Conservation (phyloP, 257 asterid genomes). For the Fraxinus anomala region DNA sequence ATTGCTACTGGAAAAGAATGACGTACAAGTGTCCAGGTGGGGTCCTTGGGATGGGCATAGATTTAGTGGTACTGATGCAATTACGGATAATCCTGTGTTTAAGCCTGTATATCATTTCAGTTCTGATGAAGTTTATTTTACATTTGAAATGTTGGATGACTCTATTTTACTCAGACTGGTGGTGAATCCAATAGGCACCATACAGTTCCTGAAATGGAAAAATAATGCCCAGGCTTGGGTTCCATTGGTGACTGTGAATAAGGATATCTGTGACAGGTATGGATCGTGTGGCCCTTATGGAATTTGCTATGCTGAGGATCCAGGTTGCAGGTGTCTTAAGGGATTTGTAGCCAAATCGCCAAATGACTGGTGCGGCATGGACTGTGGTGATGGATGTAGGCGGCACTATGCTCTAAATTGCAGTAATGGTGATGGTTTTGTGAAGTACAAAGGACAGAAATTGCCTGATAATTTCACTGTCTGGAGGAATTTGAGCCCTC, state of each 20-base stretch:
- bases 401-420: slow-evolving; percentile 30
- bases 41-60: slow-evolving; percentile 50
- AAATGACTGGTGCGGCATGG: slow-evolving; percentile 26
- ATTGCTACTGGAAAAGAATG: slow-evolving; percentile 23
- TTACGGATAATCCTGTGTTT: slow-evolving; percentile 29
- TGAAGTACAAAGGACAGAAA: slow-evolving; percentile 31
- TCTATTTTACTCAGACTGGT: slow-evolving; percentile 31
- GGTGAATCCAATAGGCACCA: slow-evolving; percentile 33
- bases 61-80: slow-evolving; percentile 30
- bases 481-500: slow-evolving; percentile 16
- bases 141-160: slow-evolving; percentile 30
- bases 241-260: slow-evolving; percentile 29
- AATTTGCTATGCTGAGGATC: slow-evolving; percentile 28
- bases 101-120: slow-evolving; percentile 19
- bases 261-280: slow-evolving; percentile 40
- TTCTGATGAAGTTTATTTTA: slow-evolving; percentile 29
- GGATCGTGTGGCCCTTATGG: slow-evolving; percentile 45
- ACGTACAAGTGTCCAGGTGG: slow-evolving; percentile 34
- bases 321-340: slow-evolving; percentile 35
- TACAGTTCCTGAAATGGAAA: slow-evolving; percentile 44
- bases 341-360: slow-evolving; percentile 39
- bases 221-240: slow-evolving; percentile 32
- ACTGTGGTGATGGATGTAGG: slow-evolving; percentile 34
- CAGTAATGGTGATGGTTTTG: slow-evolving; percentile 35
- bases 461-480: slow-evolving; percentile 39